Evolutionary conservation across 2,329 filamentous ascomycete species (phyloP).

Genomic region (Graphiopsis chlorocephala): DNA sequence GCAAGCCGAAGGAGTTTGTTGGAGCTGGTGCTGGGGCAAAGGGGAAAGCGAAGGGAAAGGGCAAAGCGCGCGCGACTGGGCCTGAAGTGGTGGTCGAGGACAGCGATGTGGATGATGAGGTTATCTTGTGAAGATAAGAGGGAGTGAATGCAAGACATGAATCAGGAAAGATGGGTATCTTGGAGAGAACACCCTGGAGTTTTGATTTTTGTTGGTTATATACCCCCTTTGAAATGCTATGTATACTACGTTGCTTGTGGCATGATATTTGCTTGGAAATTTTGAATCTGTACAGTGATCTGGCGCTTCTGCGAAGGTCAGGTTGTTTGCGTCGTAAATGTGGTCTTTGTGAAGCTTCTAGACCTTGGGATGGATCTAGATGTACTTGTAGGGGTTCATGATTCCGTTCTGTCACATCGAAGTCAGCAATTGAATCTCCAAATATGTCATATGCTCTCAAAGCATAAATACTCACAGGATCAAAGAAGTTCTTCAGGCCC

Average conservation of each 20-base stretch:
- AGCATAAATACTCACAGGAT: slow-evolving; percentile 66
- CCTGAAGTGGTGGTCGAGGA: slow-evolving; percentile 49
- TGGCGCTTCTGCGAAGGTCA: neutral
- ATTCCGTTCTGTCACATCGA: slow-evolving; percentile 71
- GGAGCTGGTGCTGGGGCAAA: neutral
- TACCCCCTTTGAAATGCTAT: neutral
- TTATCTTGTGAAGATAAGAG: neutral
- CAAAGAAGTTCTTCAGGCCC: slow-evolving; percentile 89
- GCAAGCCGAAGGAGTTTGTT: neutral
- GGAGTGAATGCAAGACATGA: neutral
- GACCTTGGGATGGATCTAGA: slow-evolving; percentile 39
- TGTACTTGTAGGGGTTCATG: slow-evolving; percentile 99
- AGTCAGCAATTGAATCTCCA: slow-evolving; percentile 20
- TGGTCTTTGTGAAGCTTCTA: neutral
- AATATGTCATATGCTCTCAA: neutral
- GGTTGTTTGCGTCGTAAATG: neutral
- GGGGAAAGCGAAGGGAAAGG: neutral
- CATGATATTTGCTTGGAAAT: neutral
- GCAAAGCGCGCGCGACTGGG: neutral
- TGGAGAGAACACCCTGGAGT: neutral
- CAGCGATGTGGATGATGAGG: slow-evolving; percentile 52
- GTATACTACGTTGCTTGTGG: neutral
- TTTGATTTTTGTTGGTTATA: neutral
- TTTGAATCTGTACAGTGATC: neutral
- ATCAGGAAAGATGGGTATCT: too few relatives aligned